phyloP scores from a whole-genome alignment of 768 basidiomycete species.

The Leccinum boreale region DNA sequence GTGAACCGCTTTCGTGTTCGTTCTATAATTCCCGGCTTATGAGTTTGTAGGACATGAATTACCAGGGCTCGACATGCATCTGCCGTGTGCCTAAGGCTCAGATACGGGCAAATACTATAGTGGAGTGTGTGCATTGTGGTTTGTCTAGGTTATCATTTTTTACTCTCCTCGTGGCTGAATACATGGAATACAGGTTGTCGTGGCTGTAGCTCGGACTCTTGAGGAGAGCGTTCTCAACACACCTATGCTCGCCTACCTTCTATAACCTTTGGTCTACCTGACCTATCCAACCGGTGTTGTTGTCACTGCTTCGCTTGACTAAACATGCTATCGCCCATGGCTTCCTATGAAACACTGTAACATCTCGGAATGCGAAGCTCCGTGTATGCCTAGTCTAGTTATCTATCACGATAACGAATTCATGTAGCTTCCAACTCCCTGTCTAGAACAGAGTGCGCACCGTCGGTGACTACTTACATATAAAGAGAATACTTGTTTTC shows the following conservation, averaged over 20 bases:
- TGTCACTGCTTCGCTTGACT: not conserved
- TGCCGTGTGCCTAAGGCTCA: conserved; percentile 96
- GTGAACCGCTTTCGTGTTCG: conserved; percentile 37
- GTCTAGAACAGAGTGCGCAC: not conserved
- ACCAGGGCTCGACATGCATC: conserved; percentile 96
- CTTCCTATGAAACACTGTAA: not conserved
- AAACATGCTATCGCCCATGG: not conserved
- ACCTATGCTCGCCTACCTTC: not conserved
- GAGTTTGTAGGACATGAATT: conserved; percentile 87
- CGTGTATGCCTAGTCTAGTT: conserved; percentile 1
- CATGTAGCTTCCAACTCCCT: not conserved
- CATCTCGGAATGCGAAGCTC: not conserved
- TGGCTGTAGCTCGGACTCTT: conserved; percentile 89
- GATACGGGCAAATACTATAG: conserved; percentile 83
- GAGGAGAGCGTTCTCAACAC: conserved; percentile 9
- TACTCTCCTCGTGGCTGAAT: conserved; percentile 7
- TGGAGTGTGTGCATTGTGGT: conserved; percentile 98
- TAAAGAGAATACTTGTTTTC: conserved; percentile 5
- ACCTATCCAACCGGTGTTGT: not conserved
- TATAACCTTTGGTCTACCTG: not conserved
- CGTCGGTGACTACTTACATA: not conserved
- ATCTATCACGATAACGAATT: not conserved
- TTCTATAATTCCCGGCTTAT: conserved; percentile 8
- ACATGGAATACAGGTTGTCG: conserved; percentile 61
- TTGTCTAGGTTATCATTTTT: conserved; percentile 31